phyloP scores from a whole-genome alignment of 139 green algal genomes.

The Tetraselmis striata region DNA sequence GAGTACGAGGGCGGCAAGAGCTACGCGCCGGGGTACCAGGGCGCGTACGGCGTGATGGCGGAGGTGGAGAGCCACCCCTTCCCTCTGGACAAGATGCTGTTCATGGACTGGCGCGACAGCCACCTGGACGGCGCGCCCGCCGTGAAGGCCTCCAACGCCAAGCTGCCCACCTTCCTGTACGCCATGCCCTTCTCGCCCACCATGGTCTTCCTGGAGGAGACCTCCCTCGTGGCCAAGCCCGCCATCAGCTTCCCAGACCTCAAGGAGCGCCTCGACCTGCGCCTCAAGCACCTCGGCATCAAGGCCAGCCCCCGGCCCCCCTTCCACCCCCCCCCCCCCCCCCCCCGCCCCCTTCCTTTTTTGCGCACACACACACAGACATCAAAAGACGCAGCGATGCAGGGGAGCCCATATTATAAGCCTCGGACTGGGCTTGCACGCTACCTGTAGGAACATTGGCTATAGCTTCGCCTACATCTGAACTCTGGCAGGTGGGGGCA shows the following conservation, averaged over 20 bases:
- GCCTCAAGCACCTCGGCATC: constrained; percentile 77
- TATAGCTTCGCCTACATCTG: too few relatives aligned
- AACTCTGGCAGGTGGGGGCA: too few relatives aligned
- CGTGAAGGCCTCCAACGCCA: constrained; percentile 47
- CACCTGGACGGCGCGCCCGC: constrained; percentile 57
- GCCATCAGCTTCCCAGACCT: constrained; percentile 84
- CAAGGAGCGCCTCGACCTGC: constrained; percentile 74
- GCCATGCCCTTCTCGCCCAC: constrained; percentile 95
- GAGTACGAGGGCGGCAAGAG: constrained; percentile 71
- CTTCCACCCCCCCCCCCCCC: too few relatives aligned
- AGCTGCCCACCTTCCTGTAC: constrained; percentile 95
- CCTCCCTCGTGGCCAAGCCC: constrained; percentile 85
- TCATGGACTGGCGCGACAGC: constrained; percentile 99
- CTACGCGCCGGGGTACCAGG: constrained; percentile 91
- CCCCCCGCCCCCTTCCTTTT: too few relatives aligned
- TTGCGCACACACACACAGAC: too few relatives aligned
- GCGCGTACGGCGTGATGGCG: constrained; percentile 88
- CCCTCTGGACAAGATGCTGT: constrained; percentile 90
- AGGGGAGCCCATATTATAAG: too few relatives aligned
- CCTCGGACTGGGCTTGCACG: too few relatives aligned
- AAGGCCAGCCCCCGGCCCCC: too few relatives aligned
- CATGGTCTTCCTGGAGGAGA: constrained; percentile 90
- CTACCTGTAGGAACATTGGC: too few relatives aligned
- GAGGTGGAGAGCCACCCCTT: constrained; percentile 86
- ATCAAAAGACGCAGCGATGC: too few relatives aligned